Percentiles rank a stretch among this genome's conserved stretches.
Conservation (phyloP, 2,329 filamentous ascomycete species). For the Fusarium nelsonii region DNA sequence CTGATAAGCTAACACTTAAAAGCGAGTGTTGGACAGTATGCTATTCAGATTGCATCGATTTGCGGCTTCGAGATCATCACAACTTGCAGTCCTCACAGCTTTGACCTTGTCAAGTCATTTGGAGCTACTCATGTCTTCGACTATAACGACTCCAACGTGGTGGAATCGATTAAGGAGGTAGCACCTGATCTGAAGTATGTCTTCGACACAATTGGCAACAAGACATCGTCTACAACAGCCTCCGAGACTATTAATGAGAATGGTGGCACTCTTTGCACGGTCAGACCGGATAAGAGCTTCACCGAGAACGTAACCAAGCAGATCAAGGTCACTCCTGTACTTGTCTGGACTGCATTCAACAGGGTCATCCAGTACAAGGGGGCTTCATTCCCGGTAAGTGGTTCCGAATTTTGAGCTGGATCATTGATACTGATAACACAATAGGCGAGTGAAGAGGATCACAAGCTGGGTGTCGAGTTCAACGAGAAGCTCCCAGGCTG, state of each 20-base stretch:
- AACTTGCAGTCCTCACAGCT: constrained; percentile 53
- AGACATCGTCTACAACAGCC: constrained; percentile 50
- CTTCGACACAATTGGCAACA: constrained; percentile 59
- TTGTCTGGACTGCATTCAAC: constrained; percentile 59
- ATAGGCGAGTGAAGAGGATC: constrained; percentile 53
- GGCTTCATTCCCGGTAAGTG: constrained; percentile 54
- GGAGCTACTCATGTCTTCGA: constrained; percentile 56
- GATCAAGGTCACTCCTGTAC: constrained; percentile 55
- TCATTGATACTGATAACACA: constrained; percentile 1
- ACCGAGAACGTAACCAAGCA: constrained; percentile 52
- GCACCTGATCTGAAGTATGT: constrained; percentile 53
- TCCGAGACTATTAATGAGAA: constrained; percentile 49
- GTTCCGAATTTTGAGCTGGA: not conserved
- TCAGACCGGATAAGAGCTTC: constrained; percentile 56
- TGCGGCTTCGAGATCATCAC: constrained; percentile 53
- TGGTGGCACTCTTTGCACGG: constrained; percentile 55
- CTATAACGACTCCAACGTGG: constrained; percentile 54
- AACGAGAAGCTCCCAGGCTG: constrained; percentile 53
- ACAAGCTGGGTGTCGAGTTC: constrained; percentile 53
- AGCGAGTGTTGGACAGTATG: constrained; percentile 56
- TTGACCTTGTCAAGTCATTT: constrained; percentile 49
- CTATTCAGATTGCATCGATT: constrained; percentile 53
- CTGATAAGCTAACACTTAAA: not conserved
- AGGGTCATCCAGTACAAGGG: constrained; percentile 55
- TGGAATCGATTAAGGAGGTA: constrained; percentile 51